Evolutionary conservation across 306 rosid species (phyloP), one percentile per base, ranked within the genome.

Genomic region (Inga laurina): DNA sequence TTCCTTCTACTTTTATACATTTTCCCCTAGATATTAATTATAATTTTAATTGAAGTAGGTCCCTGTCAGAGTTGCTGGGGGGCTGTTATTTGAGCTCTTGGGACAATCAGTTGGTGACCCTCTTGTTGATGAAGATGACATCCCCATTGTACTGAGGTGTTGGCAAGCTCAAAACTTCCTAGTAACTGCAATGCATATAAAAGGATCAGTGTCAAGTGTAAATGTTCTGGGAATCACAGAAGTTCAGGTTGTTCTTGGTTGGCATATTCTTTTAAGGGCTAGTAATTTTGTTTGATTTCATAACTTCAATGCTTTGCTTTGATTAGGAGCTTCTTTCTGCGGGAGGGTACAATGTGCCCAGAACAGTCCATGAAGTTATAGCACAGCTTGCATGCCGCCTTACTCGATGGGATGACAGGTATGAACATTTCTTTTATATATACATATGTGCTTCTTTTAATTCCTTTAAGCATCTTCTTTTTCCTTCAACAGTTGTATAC

Each of bases 341-440:
- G 22, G 99, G 99, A 83, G 95, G 93, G 73, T 90, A 92, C 85
- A 90, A 91, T 80, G 85, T 83, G 80, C 97, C 99, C 1, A 91
- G 92, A 89, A 92, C 98, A 37, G 97, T 85, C 68, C 99, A 94
- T 89, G 99, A 94, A 88, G 88, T 97, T 78, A 90, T 97, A 85
- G 95, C 99, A 74, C 95, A 88, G 15, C 94, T 97, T 65, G 78
- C 92, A 85, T 78, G 87, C 88, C 97, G 95, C 70, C 98, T 97
- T 84, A 80, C 97, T 75, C 97, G 97, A 84, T 97, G 99, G 99
- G 99, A 97, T 88, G 97, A 97, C 82, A 91, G 99, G 98, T 97
- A 90, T 88, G 74, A 9, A 61, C 61, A 69, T 83, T 41, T 49
- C 56, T 32, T 81, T 62, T 48, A 45, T 45, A 69, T 64, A 16